These are phyloP conservation scores for Penicillium psychrofluorescens DNA, from an alignment of 495 filamentous ascomycete species.

Conservation along the genomic window DNA sequence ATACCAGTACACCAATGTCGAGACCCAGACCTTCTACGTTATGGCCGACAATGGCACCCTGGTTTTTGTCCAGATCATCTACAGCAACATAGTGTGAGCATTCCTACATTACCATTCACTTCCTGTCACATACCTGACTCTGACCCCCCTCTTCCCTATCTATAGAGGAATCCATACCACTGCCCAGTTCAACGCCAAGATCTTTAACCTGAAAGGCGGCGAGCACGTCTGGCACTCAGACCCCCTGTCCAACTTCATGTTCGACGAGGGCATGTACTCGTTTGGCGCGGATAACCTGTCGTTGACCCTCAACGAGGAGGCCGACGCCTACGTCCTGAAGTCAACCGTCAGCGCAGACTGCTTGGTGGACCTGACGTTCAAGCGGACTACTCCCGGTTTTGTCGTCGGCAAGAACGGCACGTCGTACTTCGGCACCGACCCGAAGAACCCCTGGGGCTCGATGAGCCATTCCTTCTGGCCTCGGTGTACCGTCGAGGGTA, in stretches of 20 bases:
- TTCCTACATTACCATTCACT: background rate
- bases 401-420: constrained; percentile 81
- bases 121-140: background rate
- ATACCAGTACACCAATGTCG: constrained; percentile 78
- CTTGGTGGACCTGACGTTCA: constrained; percentile 78
- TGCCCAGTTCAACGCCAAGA: constrained; percentile 83
- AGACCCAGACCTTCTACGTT: constrained; percentile 95
- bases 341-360: constrained; percentile 68
- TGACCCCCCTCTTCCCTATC: background rate
- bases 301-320: constrained; percentile 76
- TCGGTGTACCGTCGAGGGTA: constrained; percentile 70
- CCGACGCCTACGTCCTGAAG: constrained; percentile 73
- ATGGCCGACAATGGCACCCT: constrained; percentile 69
- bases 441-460: constrained; percentile 76
- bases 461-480: constrained; percentile 95
- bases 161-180: constrained; percentile 80
- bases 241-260: constrained; percentile 65
- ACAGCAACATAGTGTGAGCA: constrained; percentile 92
- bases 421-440: constrained; percentile 77
- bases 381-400: constrained; percentile 70
- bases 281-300: constrained; percentile 82
- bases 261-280: constrained; percentile 71
- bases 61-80: constrained; percentile 84
- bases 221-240: constrained; percentile 75
- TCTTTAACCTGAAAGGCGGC: constrained; percentile 67